phyloP scores from a whole-genome alignment of 2,329 filamentous ascomycete genomes.

The Aspergillus fructus region DNA sequence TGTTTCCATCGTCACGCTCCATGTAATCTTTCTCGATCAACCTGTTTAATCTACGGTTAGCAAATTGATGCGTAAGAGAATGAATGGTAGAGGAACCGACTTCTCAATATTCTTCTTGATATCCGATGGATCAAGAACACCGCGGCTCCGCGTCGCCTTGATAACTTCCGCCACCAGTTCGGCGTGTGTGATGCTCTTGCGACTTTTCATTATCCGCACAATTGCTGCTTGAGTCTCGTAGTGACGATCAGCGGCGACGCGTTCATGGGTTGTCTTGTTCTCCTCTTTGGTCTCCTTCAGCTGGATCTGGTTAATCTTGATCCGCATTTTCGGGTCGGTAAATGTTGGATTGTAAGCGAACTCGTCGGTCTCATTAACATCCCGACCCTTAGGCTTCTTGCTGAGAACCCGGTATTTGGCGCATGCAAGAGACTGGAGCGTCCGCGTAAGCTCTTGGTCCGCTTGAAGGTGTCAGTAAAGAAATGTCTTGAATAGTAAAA shows the following conservation, averaged over 20 bases:
- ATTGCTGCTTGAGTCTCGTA: conserved; percentile 98
- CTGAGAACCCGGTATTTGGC: conserved; percentile 79
- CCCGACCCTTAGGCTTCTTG: conserved; percentile 81
- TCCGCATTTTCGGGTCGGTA: conserved; percentile 75
- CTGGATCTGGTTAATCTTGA: conserved; percentile 99
- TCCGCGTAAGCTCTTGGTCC: conserved; percentile 78
- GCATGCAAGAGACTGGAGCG: conserved; percentile 91
- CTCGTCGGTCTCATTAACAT: conserved; percentile 74
- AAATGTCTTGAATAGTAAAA: neutral
- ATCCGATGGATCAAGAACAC: conserved; percentile 77
- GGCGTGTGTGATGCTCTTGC: conserved; percentile 82
- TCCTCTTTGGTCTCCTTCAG: conserved; percentile 94
- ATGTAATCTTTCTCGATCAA: conserved; percentile 93
- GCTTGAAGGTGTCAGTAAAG: conserved; percentile 39
- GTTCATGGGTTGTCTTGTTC: conserved; percentile 89
- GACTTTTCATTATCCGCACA: conserved; percentile 93
- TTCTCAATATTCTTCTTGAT: conserved; percentile 98
- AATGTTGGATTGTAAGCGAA: conserved; percentile 82
- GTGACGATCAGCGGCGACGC: conserved; percentile 83
- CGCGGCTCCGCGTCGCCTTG: conserved; percentile 80
- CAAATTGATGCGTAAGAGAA: neutral
- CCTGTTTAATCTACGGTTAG: conserved; percentile 44
- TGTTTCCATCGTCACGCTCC: conserved; percentile 69
- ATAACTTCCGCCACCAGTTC: conserved; percentile 91
- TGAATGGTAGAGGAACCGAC: conserved; percentile 51